Base-by-base conservation (phyloP, 352 stramenopile genomes). In the Phytophthora crassamura region DNA sequence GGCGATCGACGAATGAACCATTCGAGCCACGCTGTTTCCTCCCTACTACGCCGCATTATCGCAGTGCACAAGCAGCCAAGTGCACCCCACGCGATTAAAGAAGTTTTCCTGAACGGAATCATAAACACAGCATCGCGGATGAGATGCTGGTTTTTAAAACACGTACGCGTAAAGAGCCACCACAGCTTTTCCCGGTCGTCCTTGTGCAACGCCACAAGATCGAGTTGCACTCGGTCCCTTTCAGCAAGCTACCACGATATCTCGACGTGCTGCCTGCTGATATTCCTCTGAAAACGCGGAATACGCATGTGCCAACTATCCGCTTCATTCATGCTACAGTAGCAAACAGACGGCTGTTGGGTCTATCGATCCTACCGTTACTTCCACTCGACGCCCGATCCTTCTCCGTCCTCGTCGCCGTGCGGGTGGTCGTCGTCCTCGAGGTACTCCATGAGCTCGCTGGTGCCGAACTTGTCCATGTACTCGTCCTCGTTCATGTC, bases 381-480 rank as follows among this genome's bases (percentile, higher is more conserved):
- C 69, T 90, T 86, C 81, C 81, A 90, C 39, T 89, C 79, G 54
- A 88, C 70, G 22, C 67, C 74, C n/a, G 68, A 78, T 33, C 64
- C 63, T 64, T 75, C 51, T 59, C 60, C 62, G 11, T 68, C 54
- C 33, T 80, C 70, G 14, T 79, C 68, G 20, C 50, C 59, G 40
- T 72, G 69, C 15, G 52, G 55, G 51, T 80, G 77, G 61, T 89
- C 81, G n/a, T 88, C 79, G 38, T 90, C 81, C 14, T 91, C 75
- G 4, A 91, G 54, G 56, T 90, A 85, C 54, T 93, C 84, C 82
- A 93, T 93, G 64, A 96, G 77, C 61, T 94, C 88, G 41, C 87
- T 93, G 25, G 82, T 91, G 50, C 90, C 86, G 56, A 88, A 97
- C 56, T 84, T 84, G 75, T 96, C 86, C 83, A 93, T 94, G 71